These are phyloP conservation scores for Helminthosporium solani DNA, from an alignment of 2,329 filamentous ascomycete genomes.

Conservation along the genomic window DNA sequence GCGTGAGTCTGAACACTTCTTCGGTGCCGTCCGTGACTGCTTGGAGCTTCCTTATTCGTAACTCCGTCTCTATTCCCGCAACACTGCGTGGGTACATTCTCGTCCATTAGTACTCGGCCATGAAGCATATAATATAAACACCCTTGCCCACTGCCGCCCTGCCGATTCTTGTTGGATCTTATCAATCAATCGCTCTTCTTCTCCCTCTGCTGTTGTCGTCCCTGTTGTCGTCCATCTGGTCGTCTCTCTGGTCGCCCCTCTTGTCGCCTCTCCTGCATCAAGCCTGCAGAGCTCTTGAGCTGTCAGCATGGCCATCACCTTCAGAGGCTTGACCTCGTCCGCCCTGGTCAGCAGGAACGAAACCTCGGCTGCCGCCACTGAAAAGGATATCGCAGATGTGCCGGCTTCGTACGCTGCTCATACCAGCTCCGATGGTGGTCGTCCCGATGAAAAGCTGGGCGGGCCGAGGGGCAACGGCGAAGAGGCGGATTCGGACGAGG, in stretches of 20 bases:
- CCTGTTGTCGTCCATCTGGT: no score
- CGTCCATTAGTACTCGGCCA: neutral
- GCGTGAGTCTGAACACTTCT: neutral
- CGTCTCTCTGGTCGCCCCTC: no score
- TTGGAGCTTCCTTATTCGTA: no score
- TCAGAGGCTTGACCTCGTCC: conserved; percentile 32
- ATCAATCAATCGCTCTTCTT: conserved; percentile 22
- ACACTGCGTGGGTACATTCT: no score
- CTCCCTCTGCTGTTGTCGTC: no score
- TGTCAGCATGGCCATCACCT: conserved; percentile 32
- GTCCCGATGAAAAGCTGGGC: conserved; percentile 31
- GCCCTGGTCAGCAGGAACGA: conserved; percentile 25
- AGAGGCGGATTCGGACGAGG: conserved; percentile 26
- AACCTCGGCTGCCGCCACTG: conserved; percentile 12
- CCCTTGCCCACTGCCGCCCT: conserved; percentile 6
- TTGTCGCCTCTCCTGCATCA: conserved; percentile 6
- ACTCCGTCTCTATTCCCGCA: no score
- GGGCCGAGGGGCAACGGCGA: conserved; percentile 17
- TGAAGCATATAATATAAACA: conserved; percentile 19
- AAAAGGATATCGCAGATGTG: conserved; percentile 31
- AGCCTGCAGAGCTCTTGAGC: neutral
- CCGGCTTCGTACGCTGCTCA: conserved; percentile 30
- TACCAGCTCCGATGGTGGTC: conserved; percentile 24
- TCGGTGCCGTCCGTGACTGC: no score
- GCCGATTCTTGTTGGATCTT: conserved; percentile 17